These are phyloP conservation scores for Cladosporium velox DNA, from an alignment of 2,329 filamentous ascomycete genomes.

Conservation along the genomic window DNA sequence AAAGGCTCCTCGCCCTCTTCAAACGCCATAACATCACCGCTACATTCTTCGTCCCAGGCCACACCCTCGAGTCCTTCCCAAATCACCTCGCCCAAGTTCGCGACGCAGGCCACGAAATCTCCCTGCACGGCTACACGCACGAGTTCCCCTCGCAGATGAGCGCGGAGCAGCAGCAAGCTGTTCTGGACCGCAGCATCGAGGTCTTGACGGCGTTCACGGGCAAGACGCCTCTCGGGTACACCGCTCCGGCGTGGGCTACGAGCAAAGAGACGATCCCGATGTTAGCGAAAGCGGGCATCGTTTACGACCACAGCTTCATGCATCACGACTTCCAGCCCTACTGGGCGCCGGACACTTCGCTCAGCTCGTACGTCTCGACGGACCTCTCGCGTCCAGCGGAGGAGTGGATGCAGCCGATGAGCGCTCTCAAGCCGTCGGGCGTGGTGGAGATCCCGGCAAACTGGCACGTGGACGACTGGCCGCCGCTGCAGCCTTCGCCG, in stretches of 20 bases:
- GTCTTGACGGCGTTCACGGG: constrained; percentile 43
- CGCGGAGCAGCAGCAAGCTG: constrained; percentile 40
- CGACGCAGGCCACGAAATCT: constrained; percentile 47
- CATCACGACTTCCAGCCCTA: constrained; percentile 50
- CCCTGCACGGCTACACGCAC: constrained; percentile 46
- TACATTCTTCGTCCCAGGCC: constrained; percentile 46
- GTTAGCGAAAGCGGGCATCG: constrained; percentile 45
- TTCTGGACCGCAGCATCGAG: constrained; percentile 43
- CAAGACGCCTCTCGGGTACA: constrained; percentile 45
- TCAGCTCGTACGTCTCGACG: constrained; percentile 35
- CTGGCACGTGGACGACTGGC: constrained; percentile 53
- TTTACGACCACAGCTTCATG: constrained; percentile 53
- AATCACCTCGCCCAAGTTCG: constrained; percentile 49
- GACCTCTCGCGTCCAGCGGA: constrained; percentile 37
- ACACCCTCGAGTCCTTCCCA: constrained; percentile 52
- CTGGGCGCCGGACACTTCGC: constrained; percentile 31
- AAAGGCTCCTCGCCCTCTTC: constrained; percentile 45
- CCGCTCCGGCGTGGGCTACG: constrained; percentile 48
- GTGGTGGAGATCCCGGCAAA: constrained; percentile 51
- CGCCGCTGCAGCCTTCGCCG: constrained; percentile 43
- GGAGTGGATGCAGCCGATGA: constrained; percentile 45
- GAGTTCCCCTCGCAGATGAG: constrained; percentile 39
- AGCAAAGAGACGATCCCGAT: constrained; percentile 42
- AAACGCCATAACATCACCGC: constrained; percentile 46
- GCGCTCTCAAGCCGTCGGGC: constrained; percentile 33